phyloP scores from a whole-genome alignment of 176 grass and related monocot genomes.

The Triticum turgidum region DNA sequence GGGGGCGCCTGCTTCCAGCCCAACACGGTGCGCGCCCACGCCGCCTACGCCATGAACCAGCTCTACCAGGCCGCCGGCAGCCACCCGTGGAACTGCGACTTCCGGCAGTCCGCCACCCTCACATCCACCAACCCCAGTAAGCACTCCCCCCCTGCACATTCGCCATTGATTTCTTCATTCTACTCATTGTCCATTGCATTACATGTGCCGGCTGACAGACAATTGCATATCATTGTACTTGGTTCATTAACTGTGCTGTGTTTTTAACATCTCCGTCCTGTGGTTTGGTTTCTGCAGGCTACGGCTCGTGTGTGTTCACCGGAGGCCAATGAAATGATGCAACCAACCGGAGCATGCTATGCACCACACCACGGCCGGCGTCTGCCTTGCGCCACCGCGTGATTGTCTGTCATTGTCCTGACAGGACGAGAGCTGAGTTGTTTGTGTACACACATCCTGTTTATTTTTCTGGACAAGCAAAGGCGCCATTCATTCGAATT shows the following conservation, averaged over 20 bases:
- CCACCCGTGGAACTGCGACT: conserved; percentile 81
- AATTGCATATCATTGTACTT: background rate
- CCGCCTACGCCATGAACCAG: conserved; percentile 97
- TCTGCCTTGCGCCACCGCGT: too few species aligned
- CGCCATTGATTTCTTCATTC: background rate
- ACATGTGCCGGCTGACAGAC: background rate
- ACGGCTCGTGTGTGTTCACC: conserved; percentile 61
- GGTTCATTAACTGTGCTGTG: too few species aligned
- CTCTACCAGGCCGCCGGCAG: conserved; percentile 67
- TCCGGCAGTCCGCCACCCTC: conserved; percentile 65
- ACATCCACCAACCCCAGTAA: conserved; percentile 81
- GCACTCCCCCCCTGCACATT: background rate
- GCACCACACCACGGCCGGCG: background rate
- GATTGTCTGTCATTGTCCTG: too few species aligned
- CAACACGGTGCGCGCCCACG: conserved; percentile 84
- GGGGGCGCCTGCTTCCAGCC: conserved; percentile 80
- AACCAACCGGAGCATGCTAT: too few species aligned
- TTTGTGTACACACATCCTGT: too few species aligned
- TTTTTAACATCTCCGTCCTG: too few species aligned
- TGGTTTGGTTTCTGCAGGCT: conserved; percentile 45
- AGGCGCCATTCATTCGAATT: too few species aligned
- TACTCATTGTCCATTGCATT: background rate
- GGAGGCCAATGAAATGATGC: conserved; percentile 49
- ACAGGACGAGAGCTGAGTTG: too few species aligned
- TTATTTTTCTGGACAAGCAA: too few species aligned